Conservation (phyloP, 352 stramenopile genomes). For the Phytophthora hibernalis region DNA sequence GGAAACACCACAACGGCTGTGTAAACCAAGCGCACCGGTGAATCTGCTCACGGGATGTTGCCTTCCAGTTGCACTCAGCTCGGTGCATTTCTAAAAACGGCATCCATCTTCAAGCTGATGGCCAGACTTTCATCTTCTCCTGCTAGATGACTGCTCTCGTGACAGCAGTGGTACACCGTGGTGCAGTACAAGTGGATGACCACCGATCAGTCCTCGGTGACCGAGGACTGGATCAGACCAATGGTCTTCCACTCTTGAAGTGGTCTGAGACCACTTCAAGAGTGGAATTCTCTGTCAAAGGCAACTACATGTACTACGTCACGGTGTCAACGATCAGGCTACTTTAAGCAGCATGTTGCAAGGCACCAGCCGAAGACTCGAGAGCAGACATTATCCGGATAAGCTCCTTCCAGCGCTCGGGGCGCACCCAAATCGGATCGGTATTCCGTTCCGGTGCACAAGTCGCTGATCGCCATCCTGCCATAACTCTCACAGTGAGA, state of each 20-base stretch:
- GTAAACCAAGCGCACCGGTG: background rate
- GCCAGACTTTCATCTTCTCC: background rate
- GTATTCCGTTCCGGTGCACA: background rate
- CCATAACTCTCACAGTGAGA: too few species aligned
- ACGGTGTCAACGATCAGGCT: conserved; percentile 2
- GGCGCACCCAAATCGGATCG: too few species aligned
- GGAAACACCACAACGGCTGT: background rate
- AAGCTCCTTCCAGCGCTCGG: background rate
- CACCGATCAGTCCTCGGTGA: too few species aligned
- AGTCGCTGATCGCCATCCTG: background rate
- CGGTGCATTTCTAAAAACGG: background rate
- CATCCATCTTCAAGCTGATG: conserved; percentile 4
- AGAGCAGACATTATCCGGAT: background rate
- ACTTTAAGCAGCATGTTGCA: background rate
- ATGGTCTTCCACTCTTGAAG: too few species aligned
- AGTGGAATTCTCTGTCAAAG: background rate
- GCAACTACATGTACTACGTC: conserved; percentile 2
- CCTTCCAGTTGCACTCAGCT: conserved; percentile 2
- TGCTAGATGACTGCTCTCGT: too few species aligned
- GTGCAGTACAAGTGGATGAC: too few species aligned
- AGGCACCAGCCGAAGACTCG: background rate
- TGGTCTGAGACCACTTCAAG: too few species aligned
- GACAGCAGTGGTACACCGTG: too few species aligned
- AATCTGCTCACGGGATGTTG: conserved; percentile 11
- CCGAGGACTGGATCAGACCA: conserved; percentile 10